Base-by-base conservation (phyloP, 2,329 filamentous ascomycete genomes). In the Catunica adiposa region DNA sequence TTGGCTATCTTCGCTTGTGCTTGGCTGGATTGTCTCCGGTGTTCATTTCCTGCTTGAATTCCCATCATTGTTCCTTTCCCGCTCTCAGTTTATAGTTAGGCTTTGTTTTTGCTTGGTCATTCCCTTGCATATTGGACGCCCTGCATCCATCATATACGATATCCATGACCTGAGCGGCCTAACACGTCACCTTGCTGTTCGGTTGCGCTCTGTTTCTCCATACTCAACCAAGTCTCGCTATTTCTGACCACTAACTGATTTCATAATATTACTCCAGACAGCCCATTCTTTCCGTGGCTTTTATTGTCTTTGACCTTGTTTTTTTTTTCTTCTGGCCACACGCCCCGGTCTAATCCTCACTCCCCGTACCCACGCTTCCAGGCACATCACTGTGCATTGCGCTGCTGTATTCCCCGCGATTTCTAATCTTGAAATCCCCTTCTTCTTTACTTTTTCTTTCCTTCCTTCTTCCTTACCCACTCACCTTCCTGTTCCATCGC, bases 181-280 rank as follows among this genome's bases (percentile, higher is more conserved):
- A 58, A 58, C 57, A 58, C 57, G 57, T 58, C 57, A 58, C 54
- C 57, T 25, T 54, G 42, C 53, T 58, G 31, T 54, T 58, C 57
- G 57, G 42, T 22, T 58, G 54, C 44, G 54, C 20, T 44, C 40
- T 53, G 46, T 51, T 34, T 55, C 44, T 42, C 54, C 50, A 53
- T 56, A 51, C 37, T 56, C 17, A 51, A 50, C 51, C 56, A 56
- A 54, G 51, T 42, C 50, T 56, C 31, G 26, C 34, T 40, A 47
- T 23, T 53, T 29, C 17, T 31, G 40, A 53, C 48, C 31, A 40
- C 51, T 44, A 44, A 44, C 40, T 7, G 15, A 17, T 22, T 44
- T 17, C 40, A 44, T 44, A 11, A 44, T 22, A 11, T 22, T 44
- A 44, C 17, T 25, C 31, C n/a, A 48, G 22, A 37, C n/a, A 53